These are phyloP conservation scores for Nakataea oryzae DNA, from an alignment of 2,329 filamentous ascomycete species.

Conservation along the genomic window DNA sequence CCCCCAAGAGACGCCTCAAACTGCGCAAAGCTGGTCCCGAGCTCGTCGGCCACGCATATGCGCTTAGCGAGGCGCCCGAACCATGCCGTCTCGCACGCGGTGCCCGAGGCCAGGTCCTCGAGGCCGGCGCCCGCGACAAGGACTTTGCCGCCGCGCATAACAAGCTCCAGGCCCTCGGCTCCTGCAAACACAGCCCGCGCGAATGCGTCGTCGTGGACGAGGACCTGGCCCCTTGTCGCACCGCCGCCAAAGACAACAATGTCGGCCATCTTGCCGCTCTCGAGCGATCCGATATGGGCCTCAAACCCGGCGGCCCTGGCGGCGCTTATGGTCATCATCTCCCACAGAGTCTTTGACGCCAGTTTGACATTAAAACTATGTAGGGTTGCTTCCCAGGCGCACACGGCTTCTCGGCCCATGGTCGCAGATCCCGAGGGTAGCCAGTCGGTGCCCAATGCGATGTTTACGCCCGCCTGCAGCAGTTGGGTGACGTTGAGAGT, in stretches of 20 bases:
- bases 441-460: constrained; percentile 19
- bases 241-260: constrained; percentile 26
- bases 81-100: constrained; percentile 9
- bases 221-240: not conserved
- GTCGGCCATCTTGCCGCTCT: constrained; percentile 29
- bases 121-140: constrained; percentile 10
- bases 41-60: constrained; percentile 13
- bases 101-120: constrained; percentile 3
- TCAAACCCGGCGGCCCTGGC: constrained; percentile 28
- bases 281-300: constrained; percentile 26
- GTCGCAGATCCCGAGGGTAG: constrained; percentile 17
- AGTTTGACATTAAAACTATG: constrained; percentile 8
- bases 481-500: constrained; percentile 16
- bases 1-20: constrained; percentile 11
- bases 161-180: constrained; percentile 14
- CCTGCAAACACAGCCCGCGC: constrained; percentile 12
- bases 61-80: constrained; percentile 11
- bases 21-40: constrained; percentile 12
- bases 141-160: constrained; percentile 15
- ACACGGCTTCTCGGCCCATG: constrained; percentile 15
- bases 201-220: constrained; percentile 6
- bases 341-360: constrained; percentile 14
- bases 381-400: constrained; percentile 7
- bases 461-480: constrained; percentile 14
- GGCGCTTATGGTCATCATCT: constrained; percentile 31